phyloP scores from a whole-genome alignment of 1,139 yeast species.

The Saccharomyces hybrid region DNA sequence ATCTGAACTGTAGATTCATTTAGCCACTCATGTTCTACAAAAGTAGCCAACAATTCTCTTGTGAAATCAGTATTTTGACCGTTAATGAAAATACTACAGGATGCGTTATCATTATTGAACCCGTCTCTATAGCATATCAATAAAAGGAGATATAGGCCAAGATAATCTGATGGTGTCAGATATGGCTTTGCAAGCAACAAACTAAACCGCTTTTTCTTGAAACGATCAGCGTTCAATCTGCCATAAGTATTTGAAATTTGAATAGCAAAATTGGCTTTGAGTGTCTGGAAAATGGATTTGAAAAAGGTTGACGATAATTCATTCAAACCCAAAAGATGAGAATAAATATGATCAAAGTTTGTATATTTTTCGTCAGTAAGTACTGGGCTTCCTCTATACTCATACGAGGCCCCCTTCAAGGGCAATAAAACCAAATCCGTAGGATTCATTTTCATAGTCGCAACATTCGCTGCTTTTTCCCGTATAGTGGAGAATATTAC shows the following conservation, averaged over 20 bases:
- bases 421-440: conserved; percentile 21
- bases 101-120: conserved; percentile 10
- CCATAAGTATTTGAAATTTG: conserved; percentile 24
- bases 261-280: conserved; percentile 19
- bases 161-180: conserved; percentile 24
- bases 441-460: conserved; percentile 12
- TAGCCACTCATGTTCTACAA: conserved; percentile 19
- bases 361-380: conserved; percentile 16
- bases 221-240: conserved; percentile 18
- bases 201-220: conserved; percentile 16
- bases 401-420: conserved; percentile 24
- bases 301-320: conserved; percentile 26
- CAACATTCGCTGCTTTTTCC: conserved; percentile 31
- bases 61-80: conserved; percentile 15
- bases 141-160: conserved; percentile 22
- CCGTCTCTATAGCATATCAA: conserved; percentile 17
- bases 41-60: conserved; percentile 12
- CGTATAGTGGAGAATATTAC: conserved; percentile 44
- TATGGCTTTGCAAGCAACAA: conserved; percentile 22
- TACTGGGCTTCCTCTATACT: conserved; percentile 14
- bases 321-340: conserved; percentile 25
- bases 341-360: conserved; percentile 22
- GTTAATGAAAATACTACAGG: conserved; percentile 19
- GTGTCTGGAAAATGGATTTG: conserved; percentile 13
- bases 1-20: conserved; percentile 12